These are phyloP conservation scores for Triticum urartu DNA, from an alignment of 176 grass and related monocot species.

Conservation along the genomic window DNA sequence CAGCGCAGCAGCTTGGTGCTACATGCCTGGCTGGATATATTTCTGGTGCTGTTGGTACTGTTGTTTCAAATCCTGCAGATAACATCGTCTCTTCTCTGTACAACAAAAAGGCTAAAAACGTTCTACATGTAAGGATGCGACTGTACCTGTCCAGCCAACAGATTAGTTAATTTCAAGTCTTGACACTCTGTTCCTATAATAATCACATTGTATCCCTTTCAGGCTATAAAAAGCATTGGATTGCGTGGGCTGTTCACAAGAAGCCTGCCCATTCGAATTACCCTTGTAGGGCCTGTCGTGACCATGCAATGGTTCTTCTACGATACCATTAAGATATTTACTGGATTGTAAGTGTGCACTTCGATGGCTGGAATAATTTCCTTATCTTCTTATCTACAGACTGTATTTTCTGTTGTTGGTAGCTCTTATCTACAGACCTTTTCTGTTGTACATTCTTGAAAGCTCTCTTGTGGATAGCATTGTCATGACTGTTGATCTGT, in stretches of 20 bases:
- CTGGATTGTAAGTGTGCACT: slow-evolving; percentile 76
- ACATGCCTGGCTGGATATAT: slow-evolving; percentile 89
- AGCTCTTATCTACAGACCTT: neutral
- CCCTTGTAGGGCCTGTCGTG: slow-evolving; percentile 82
- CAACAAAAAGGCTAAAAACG: slow-evolving; percentile 77
- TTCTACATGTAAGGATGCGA: slow-evolving; percentile 60
- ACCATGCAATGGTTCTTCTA: slow-evolving; percentile 99
- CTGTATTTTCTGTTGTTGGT: neutral
- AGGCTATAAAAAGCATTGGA: slow-evolving; percentile 86
- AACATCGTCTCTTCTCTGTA: slow-evolving; percentile 93
- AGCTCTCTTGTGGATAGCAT: neutral
- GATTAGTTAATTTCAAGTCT: neutral
- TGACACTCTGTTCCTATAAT: slow-evolving; percentile 5
- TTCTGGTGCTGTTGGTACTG: slow-evolving; percentile 81
- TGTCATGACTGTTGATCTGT: slow-evolving; percentile 14
- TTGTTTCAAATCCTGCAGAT: slow-evolving; percentile 96
- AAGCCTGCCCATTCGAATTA: slow-evolving; percentile 82
- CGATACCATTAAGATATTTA: slow-evolving; percentile 85
- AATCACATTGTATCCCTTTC: slow-evolving; percentile 18
- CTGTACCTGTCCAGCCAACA: neutral
- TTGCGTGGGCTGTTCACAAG: slow-evolving; percentile 78
- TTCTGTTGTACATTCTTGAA: neutral
- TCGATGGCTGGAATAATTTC: neutral
- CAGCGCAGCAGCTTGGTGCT: slow-evolving; percentile 70
- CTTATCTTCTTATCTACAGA: neutral